Percentiles rank a stretch among this genome's conserved stretches.
Evolutionary conservation across 306 rosid species (phyloP).

Genomic region (Dryas alaskensis): DNA sequence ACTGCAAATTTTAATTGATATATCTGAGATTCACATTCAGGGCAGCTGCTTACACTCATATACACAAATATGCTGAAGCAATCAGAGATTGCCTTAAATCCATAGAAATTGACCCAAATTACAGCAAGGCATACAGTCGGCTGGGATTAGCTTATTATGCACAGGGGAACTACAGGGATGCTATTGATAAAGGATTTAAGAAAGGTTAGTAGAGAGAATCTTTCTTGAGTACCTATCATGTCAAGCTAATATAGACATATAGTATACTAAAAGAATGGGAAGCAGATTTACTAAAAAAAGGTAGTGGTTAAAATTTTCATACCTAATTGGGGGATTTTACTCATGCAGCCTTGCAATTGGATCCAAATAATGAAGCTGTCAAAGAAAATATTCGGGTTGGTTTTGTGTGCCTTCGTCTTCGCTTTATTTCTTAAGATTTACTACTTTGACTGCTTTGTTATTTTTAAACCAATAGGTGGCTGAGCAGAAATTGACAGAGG

Average conservation of each 20-base stretch:
- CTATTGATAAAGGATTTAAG: conserved; percentile 64
- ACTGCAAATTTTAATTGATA: conserved; percentile 20
- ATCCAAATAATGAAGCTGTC: conserved; percentile 78
- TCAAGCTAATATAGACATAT: background rate
- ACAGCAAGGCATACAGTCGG: conserved; percentile 93
- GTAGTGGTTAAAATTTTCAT: conserved; percentile 1
- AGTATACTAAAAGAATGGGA: background rate
- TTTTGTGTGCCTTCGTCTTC: conserved; percentile 21
- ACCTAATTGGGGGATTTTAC: conserved; percentile 25
- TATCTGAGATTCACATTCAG: conserved; percentile 36
- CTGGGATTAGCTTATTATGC: conserved; percentile 80
- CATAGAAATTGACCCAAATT: conserved; percentile 76
- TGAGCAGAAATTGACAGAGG: conserved; percentile 53
- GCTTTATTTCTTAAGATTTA: conserved; percentile 3
- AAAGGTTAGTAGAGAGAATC: conserved; percentile 54
- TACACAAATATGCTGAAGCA: conserved; percentile 68
- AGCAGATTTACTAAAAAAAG: background rate
- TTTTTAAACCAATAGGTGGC: conserved; percentile 55
- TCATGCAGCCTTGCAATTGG: conserved; percentile 76
- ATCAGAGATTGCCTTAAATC: conserved; percentile 74
- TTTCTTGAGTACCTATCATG: background rate
- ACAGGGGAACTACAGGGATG: conserved; percentile 79
- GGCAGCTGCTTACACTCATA: conserved; percentile 94
- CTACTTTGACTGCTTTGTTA: conserved; percentile 22
- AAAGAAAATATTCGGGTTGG: conserved; percentile 80